Conservation (phyloP, 306 rosid species). For the Boehmeria nivea region DNA sequence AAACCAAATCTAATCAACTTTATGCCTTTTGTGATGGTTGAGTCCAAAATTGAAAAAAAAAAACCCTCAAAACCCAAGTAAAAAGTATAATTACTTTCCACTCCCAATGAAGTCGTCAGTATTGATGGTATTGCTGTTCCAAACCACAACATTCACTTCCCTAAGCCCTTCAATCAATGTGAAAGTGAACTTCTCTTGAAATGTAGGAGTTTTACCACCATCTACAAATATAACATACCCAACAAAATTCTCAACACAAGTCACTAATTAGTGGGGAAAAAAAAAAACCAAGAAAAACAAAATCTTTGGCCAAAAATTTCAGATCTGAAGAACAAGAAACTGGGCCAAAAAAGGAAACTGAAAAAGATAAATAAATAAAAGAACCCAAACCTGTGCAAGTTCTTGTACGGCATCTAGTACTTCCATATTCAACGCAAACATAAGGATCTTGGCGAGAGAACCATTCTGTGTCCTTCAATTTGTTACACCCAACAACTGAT, state of each 20-base stretch:
- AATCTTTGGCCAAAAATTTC: neutral
- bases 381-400: conserved; percentile 59
- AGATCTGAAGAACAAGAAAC: conserved; percentile 5
- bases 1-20: conserved; percentile 13
- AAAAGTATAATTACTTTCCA: conserved; percentile 47
- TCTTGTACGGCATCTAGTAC: conserved; percentile 58
- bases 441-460: conserved; percentile 84
- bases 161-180: conserved; percentile 78
- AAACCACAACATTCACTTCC: conserved; percentile 55
- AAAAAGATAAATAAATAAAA: neutral
- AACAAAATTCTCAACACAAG: conserved; percentile 2
- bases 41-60: neutral
- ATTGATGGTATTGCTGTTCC: conserved; percentile 79
- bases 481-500: conserved; percentile 61
- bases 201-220: conserved; percentile 63
- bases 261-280: neutral
- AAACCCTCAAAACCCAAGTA: neutral
- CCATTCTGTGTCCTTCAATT: conserved; percentile 86
- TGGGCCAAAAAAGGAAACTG: neutral
- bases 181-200: conserved; percentile 70
- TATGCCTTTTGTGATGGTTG: neutral
- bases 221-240: conserved; percentile 33
- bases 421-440: conserved; percentile 69
- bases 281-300: neutral
- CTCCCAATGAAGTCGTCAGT: conserved; percentile 76